Base-by-base conservation (phyloP, 441 rosid species). In the Aleurites moluccanus region DNA sequence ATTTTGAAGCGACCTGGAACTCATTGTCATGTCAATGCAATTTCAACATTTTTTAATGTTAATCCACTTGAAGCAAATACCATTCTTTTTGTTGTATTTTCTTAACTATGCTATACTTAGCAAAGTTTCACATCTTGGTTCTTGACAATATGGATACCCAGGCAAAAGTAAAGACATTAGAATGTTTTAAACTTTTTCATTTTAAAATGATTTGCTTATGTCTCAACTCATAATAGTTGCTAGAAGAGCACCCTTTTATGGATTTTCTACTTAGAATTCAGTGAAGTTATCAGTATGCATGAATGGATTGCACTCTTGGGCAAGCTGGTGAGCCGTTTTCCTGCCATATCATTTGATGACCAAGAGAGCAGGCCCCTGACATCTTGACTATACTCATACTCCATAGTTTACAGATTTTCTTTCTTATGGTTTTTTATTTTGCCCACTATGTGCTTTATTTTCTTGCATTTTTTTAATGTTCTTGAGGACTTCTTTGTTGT, bases 381-480 rank as follows among this genome's bases (percentile, higher is more conserved):
- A 15, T 64, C 52, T 73, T 45, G 20, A 6, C 33, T 49, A 33
- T 33, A n/a, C 14, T 11, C 35, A 38, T 71, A 44, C 44, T n/a
- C n/a, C n/a, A n/a, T n/a, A 23, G 18, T 59, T 25, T 40, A 23
- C 1, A 23, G 25, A 52, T 69, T 67, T 7, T 44, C 55, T 52
- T 60, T 50, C 40, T 59, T 60, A 10, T 10, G 21, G 57, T n/a
- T 68, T 40, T 23, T 28, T 38, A 35, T 10, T 74, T 30, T 25
- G 45, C 28, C 62, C 6, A 18, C 40, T n/a, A 3, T 30, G 18
- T 53, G 65, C 52, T 49, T 80, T 63, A 8, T 16, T 63, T 75
- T 66, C 67, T 79, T 70, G 25, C n/a, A 23, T 25, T 25, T 61
- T 6, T 77, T 20, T 55, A 21, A 64, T 16, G 66, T 75, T 66